These are phyloP conservation scores for Dispira simplex DNA, from an alignment of 192 early-diverging fungal species.

Conservation along the genomic window DNA sequence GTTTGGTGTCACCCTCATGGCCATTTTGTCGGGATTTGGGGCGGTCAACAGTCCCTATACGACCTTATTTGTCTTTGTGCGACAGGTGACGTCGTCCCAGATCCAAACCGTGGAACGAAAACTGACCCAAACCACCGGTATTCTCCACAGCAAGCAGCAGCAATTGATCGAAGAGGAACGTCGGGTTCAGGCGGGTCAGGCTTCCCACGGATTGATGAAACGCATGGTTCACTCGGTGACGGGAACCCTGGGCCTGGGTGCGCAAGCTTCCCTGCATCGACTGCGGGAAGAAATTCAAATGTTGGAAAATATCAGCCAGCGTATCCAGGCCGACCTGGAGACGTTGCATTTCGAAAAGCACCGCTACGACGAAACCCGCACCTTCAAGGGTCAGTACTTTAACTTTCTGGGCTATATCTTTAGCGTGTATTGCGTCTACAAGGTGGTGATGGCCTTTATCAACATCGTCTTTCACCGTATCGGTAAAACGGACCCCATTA, in stretches of 20 bases:
- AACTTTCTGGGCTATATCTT: constrained; percentile 78
- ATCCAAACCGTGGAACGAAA: constrained; percentile 44
- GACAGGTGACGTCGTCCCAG: constrained; percentile 32
- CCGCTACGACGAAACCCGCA: constrained; percentile 41
- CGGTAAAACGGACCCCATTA: constrained; percentile 70
- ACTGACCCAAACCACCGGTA: constrained; percentile 45
- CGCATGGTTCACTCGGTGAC: constrained; percentile 20
- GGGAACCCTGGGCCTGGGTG: constrained; percentile 1
- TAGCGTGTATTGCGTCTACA: constrained; percentile 81
- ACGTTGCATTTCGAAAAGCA: constrained; percentile 58
- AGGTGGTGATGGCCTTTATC: constrained; percentile 58
- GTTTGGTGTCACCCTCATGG: constrained; percentile 87
- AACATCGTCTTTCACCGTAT: constrained; percentile 63
- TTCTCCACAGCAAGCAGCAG: constrained; percentile 51
- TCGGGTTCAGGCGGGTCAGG: constrained; percentile 11
- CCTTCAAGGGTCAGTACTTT: constrained; percentile 59
- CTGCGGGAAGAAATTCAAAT: constrained; percentile 25
- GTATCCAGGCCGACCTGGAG: constrained; percentile 67
- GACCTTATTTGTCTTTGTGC: constrained; percentile 66
- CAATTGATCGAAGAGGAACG: constrained; percentile 21
- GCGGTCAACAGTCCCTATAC: constrained; percentile 86
- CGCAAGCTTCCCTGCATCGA: constrained; percentile 17
- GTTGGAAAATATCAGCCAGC: constrained; percentile 44
- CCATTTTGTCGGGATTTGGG: constrained; percentile 84
- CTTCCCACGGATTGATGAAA: constrained; percentile 12